Evolutionary conservation across 805 yeast genomes (phyloP), one percentile per base, ranked within the genome.

Genomic region (Saturnispora silvae): DNA sequence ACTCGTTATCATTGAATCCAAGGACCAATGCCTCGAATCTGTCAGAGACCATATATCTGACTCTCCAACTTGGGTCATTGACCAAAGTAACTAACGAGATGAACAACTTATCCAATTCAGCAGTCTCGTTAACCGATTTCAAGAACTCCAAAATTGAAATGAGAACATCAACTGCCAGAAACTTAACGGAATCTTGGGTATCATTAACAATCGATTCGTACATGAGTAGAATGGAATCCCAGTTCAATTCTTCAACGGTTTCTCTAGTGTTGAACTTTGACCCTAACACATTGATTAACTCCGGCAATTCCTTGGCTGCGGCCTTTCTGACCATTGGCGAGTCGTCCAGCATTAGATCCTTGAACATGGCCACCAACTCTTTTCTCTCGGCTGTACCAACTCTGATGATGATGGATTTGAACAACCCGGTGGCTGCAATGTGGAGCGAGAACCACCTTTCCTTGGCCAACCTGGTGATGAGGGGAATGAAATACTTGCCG

Each of bases 281-380:
- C 13, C 61, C 50, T 40, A 81, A 67, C 35, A 73, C 61, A 46
- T 77, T 75, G 45, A 89, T 74, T 39, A 89, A 62, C 26, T 59
- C 64, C 3, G 98, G 96, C 47, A 92, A 69, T 51, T 81, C 74
- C 29, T 75, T 74, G 5, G 95, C 97, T 13, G 96, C 94, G 8
- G 95, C 81, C 55, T 96, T 78, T 60, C 95, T 77, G 16, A 92
- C 97, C 96, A 92, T 86, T 43, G 99, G 98, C 15, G 95, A 83
- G 41, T 92, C 98, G 58, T 92, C 97, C 45, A 71, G 72, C 34
- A 82, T 73, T 47, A 92, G 66, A 47, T 77, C 81, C 41, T 73
- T 65, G 58, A 78, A 89, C 31, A 79, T 60, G 28, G 70, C 67
- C 44, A 86, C 67, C 41, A 92, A 64, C 34, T 75, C 77, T 30